These are phyloP conservation scores for Russula abietina DNA, from an alignment of 768 basidiomycete genomes.

Conservation along the genomic window DNA sequence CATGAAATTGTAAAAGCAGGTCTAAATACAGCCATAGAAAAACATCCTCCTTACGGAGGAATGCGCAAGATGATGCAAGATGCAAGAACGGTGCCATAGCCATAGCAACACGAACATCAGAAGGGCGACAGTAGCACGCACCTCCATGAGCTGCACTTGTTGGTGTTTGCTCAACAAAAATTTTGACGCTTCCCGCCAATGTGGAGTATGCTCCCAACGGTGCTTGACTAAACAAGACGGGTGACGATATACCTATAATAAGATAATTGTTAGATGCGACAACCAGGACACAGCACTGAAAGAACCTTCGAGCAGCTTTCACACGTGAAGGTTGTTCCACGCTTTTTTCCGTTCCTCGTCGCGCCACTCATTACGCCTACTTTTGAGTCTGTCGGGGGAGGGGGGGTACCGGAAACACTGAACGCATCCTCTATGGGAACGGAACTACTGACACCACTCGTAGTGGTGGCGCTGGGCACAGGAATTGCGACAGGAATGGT, in stretches of 20 bases:
- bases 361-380: constrained; percentile 27
- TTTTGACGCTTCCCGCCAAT: constrained; percentile 91
- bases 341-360: constrained; percentile 57
- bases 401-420: constrained; percentile 20
- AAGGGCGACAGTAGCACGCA: constrained; percentile 31
- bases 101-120: constrained; percentile 10
- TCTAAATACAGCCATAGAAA: background rate
- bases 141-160: constrained; percentile 94
- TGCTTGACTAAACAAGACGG: constrained; percentile 95
- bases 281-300: constrained; percentile 11
- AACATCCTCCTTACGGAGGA: background rate
- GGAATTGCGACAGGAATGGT: constrained; percentile 21
- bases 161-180: constrained; percentile 93
- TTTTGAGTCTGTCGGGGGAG: constrained; percentile 17
- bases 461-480: background rate
- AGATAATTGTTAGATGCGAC: constrained; percentile 10
- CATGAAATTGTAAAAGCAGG: background rate
- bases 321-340: constrained; percentile 83
- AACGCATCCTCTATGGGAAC: constrained; percentile 25
- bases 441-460: constrained; percentile 7
- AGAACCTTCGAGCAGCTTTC: constrained; percentile 91
- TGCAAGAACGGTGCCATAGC: constrained; percentile 6
- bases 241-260: constrained; percentile 70
- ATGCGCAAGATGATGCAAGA: background rate
- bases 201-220: constrained; percentile 95